Percentiles rank a stretch among this genome's conserved stretches.
phyloP scores from a whole-genome alignment of 345 rosid species.

The Ricinus communis region DNA sequence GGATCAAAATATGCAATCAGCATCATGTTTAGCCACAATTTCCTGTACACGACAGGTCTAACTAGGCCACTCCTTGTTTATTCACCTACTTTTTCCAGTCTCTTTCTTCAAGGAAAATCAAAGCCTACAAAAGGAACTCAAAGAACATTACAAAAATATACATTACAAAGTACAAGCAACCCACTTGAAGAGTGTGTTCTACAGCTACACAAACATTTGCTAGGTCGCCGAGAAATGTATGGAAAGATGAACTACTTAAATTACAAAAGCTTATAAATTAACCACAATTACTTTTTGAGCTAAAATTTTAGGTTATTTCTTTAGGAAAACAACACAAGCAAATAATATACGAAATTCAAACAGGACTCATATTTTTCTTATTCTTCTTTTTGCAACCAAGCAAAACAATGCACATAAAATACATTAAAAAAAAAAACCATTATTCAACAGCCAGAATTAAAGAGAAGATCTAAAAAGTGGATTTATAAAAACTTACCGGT shows the following conservation, averaged over 20 bases:
- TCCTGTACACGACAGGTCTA: constrained; percentile 1
- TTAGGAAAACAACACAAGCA: not conserved
- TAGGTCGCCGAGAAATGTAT: not conserved
- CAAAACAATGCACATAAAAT: not conserved
- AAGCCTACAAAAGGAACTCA: constrained; percentile 23
- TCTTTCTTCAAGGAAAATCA: constrained; percentile 16
- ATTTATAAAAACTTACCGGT: constrained; percentile 28
- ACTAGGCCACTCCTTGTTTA: not conserved
- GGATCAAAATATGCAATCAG: constrained; percentile 28
- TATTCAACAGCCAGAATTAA: not conserved
- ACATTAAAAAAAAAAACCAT: not conserved
- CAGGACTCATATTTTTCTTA: not conserved
- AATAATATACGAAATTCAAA: not conserved
- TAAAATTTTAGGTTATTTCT: not conserved
- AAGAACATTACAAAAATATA: not conserved
- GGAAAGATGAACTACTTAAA: not conserved
- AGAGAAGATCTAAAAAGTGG: constrained; percentile 28
- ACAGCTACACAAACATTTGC: constrained; percentile 3
- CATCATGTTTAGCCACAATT: constrained; percentile 28
- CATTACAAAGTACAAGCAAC: not conserved
- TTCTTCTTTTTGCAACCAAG: constrained; percentile 7
- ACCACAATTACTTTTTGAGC: not conserved
- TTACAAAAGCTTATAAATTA: not conserved
- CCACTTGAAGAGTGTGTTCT: not conserved
- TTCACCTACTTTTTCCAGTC: constrained; percentile 7